A percentile compares a stretch with the other conserved stretches of the same genome.
Evolutionary conservation across 1,284 basidiomycete species (phyloP).

Genomic region (Clitocybe nebularis): DNA sequence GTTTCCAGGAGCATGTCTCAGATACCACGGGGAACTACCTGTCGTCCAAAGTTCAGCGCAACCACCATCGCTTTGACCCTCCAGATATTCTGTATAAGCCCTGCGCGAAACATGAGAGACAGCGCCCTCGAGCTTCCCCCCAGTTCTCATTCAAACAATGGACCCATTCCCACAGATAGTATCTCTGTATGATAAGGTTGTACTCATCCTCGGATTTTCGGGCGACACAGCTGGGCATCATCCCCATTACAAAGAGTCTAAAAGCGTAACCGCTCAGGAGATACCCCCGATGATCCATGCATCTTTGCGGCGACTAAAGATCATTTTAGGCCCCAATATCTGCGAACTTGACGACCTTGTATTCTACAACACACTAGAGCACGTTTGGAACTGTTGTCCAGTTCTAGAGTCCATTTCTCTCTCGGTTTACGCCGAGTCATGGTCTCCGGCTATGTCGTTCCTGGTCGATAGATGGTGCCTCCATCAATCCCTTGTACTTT

Average conservation of each 20-base stretch:
- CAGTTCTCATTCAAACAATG: slow-evolving; percentile 1
- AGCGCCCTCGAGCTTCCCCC: neutral
- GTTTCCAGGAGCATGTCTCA: neutral
- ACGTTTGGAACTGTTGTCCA: neutral
- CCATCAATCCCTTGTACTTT: slow-evolving; percentile 1
- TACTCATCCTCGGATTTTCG: slow-evolving; percentile 1
- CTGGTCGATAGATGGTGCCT: slow-evolving; percentile 1
- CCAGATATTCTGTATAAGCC: slow-evolving; percentile 1
- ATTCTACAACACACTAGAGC: neutral
- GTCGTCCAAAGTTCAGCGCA: slow-evolving; percentile 1
- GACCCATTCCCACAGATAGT: neutral
- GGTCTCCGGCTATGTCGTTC: neutral
- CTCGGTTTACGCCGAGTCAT: slow-evolving; percentile 3
- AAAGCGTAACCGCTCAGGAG: no score
- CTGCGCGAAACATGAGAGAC: slow-evolving; percentile 1
- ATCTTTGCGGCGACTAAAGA: neutral
- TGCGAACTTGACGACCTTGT: neutral
- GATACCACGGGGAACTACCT: neutral
- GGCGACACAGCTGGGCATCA: no score
- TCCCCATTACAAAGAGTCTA: no score
- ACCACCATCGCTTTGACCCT: slow-evolving; percentile 6
- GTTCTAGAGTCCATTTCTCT: slow-evolving; percentile 3
- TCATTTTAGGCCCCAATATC: slow-evolving; percentile 3
- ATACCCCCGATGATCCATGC: neutral
- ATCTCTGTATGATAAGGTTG: neutral